Base-by-base conservation (phyloP, 805 yeast species). In the Danielia oregonensis region DNA sequence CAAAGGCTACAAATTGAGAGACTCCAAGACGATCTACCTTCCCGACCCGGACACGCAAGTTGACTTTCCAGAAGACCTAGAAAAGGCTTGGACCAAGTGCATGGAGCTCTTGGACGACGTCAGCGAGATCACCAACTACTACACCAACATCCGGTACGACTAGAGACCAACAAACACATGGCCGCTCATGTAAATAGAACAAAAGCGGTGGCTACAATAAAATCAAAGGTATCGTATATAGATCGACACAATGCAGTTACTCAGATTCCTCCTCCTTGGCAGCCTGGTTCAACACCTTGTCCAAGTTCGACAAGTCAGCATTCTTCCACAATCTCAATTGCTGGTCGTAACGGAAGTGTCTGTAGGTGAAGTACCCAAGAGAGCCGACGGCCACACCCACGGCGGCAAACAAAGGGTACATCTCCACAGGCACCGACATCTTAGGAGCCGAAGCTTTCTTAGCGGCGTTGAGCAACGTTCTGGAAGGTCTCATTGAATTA, bases 81-180 rank as follows among this genome's bases (percentile, higher is more conserved):
- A 58, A 38, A 71, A 67, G 39, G 68, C 69, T 24, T 72, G 77
- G 48, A 71, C 72, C 11, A 83, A 78, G 50, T 76, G 88, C 23
- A 56, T 82, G 22, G 63, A 57, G 15, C 67, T 69, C 30, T 64
- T 91, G 29, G 94, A 86, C 35, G 86, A 80, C 22, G 63, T 87
- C n/a, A 87, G 82, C 32, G 97, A 93, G 48, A 85, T 91, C 14
- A 78, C 86, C 5, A 86, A 78, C 42, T 78, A 85, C 39, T 86
- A 85, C 61, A 74, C 86, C 19, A 91, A 87, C 54, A 65, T 76
- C 46, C 70, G 64, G 39, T 72, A 68, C 18, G 39, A 40, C n/a
- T n/a, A n/a, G n/a, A n/a, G n/a, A n/a, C n/a, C n/a, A n/a, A n/a
- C n/a, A n/a, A n/a, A n/a, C n/a, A n/a, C n/a, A 11, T 11, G 4